phyloP scores from a whole-genome alignment of 352 stramenopile species.

The Thalassiosira pacifica region DNA sequence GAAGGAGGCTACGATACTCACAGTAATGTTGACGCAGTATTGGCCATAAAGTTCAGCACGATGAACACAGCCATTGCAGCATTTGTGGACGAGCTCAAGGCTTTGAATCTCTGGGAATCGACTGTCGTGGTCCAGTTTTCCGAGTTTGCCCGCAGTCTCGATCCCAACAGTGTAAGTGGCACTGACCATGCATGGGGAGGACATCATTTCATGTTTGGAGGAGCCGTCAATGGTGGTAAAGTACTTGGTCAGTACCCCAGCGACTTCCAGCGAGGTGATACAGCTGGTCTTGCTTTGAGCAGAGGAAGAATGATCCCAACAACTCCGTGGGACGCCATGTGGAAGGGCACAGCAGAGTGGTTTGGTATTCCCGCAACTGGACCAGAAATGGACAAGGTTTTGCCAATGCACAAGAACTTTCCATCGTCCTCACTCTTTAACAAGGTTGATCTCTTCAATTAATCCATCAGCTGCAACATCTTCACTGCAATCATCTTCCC shows the following conservation, averaged over 20 bases:
- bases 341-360: slow-evolving; percentile 41
- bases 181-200: slow-evolving; percentile 76
- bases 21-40: slow-evolving; percentile 48
- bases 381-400: slow-evolving; percentile 53
- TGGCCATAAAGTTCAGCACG: slow-evolving; percentile 57
- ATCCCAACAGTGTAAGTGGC: slow-evolving; percentile 70
- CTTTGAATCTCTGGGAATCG: slow-evolving; percentile 70
- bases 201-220: slow-evolving; percentile 72
- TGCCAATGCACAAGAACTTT: slow-evolving; percentile 69
- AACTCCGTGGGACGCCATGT: slow-evolving; percentile 79
- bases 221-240: slow-evolving; percentile 74
- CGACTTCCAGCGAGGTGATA: slow-evolving; percentile 67
- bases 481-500: no score
- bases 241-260: slow-evolving; percentile 81
- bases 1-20: slow-evolving; percentile 17
- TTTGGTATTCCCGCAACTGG: slow-evolving; percentile 15
- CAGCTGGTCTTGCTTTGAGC: slow-evolving; percentile 60
- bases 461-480: no score
- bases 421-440: slow-evolving; percentile 22
- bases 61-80: slow-evolving; percentile 69
- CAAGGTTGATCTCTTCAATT: slow-evolving; percentile 38
- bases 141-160: slow-evolving; percentile 85
- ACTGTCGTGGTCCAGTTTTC: slow-evolving; percentile 69
- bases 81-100: slow-evolving; percentile 79
- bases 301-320: slow-evolving; percentile 77